phyloP scores from a whole-genome alignment of 1,139 yeast species.

The Saccharomyces hybrid region DNA sequence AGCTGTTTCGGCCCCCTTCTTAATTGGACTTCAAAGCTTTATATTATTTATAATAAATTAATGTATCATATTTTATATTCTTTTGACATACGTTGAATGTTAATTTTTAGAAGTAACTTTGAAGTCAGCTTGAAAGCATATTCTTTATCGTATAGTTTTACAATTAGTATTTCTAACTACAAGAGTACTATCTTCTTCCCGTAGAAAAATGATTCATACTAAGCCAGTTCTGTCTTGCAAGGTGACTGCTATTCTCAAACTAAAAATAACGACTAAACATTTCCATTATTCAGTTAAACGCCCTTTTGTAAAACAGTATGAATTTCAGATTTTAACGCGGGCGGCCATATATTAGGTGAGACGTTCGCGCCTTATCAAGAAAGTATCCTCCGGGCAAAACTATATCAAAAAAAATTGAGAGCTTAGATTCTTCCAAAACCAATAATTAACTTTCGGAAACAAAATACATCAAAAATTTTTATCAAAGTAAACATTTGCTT shows the following conservation, averaged over 20 bases:
- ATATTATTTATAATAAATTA: too few species aligned
- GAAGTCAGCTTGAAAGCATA: not conserved
- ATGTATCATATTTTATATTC: not conserved
- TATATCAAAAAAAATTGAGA: not conserved
- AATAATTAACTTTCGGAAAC: not conserved
- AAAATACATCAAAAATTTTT: not conserved
- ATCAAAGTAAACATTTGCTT: not conserved
- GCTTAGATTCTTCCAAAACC: not conserved
- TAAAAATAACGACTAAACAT: not conserved
- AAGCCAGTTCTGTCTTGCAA: not conserved
- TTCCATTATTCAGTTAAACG: not conserved
- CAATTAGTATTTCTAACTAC: not conserved
- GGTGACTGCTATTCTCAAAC: not conserved
- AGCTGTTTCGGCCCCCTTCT: not conserved
- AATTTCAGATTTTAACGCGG: not conserved
- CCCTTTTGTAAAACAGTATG: not conserved
- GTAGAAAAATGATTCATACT: not conserved
- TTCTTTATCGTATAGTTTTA: not conserved
- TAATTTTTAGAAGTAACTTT: not conserved
- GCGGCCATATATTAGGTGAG: not conserved
- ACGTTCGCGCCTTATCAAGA: not conserved
- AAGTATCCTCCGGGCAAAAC: not conserved
- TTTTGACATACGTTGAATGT: not conserved
- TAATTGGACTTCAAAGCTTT: not conserved
- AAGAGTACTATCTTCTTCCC: not conserved